Base-by-base conservation (phyloP, 805 yeast genomes). In the Yarrowia deformans region DNA sequence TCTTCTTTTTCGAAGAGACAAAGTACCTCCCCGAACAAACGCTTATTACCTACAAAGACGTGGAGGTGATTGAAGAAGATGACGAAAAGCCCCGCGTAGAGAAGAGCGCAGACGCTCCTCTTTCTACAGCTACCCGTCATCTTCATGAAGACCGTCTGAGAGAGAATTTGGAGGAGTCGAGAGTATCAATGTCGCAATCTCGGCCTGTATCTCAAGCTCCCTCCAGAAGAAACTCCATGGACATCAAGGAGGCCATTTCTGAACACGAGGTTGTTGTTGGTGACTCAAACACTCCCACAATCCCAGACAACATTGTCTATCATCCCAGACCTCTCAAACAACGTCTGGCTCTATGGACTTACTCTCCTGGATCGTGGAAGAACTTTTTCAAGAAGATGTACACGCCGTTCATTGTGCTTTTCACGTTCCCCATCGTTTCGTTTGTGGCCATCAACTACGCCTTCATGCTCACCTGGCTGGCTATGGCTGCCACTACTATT, bases 1-100 rank as follows among this genome's bases (percentile, higher is more conserved):
- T 70, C 18, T 55, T 72, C 39, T 50, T 70, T 10, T 73, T 71
- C 34, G 76, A 74, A 48, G 76, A 74, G 43, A 73, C 76, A 0
- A 70, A 70, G 34, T 70, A 43, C 40, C 40, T 70, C 1, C 67
- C 67, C 10, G 66, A 70, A 45, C 48, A 48, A 39, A 63, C 68
- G 2, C 4, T 48, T 37, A 35, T 52, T 58, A 49, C 56, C 8
- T 49, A 50, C 29, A 45, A 46, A 18, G 54, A 68, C n/a, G 52
- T 67, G n/a, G 66, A 67, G 16, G 45, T 54, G 32, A 14, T 39
- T 32, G 69, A 54, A 5, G 69, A 54, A 9, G 37, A 29, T 0
- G 43, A 45, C 3, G 69, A 49, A 13, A 35, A 49, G 3, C 48
- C 69, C 7, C 48, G 16, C 0, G 32, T 14, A 1, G 19, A n/a